Conservation (phyloP, 805 yeast genomes). For the Candida coquimbonensis region DNA sequence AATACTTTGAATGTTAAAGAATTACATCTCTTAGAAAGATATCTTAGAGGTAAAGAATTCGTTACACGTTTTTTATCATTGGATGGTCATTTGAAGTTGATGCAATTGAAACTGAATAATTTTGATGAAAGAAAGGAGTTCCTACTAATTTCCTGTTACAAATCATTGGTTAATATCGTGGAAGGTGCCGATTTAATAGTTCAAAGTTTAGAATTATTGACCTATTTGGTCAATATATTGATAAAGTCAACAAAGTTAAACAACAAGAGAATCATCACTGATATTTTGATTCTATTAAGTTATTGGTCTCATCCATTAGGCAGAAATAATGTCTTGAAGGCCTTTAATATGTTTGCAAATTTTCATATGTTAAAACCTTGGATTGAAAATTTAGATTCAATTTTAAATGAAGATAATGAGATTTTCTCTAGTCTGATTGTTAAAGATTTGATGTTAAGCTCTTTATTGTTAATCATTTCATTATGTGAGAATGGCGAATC, state of each 20-base stretch:
- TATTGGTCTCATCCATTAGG: constrained; percentile 25
- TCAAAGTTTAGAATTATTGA: constrained; percentile 17
- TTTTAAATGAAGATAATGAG: constrained; percentile 12
- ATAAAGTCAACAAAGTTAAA: constrained; percentile 43
- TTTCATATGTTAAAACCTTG: constrained; percentile 17
- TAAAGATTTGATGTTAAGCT: constrained; percentile 16
- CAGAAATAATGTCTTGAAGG: constrained; percentile 22
- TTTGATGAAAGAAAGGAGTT: constrained; percentile 46
- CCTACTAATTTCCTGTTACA: constrained; percentile 42
- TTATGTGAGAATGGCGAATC: constrained; percentile 21
- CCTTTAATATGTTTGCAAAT: constrained; percentile 14
- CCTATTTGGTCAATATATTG: constrained; percentile 36
- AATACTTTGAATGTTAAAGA: constrained; percentile 12
- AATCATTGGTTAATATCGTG: constrained; percentile 35
- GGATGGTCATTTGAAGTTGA: constrained; percentile 45
- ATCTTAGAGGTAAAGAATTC: constrained; percentile 20
- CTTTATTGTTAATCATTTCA: constrained; percentile 17
- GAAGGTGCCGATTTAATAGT: constrained; percentile 21
- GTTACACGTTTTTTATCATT: constrained; percentile 34
- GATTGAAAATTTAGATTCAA: constrained; percentile 10
- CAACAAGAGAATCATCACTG: constrained; percentile 50
- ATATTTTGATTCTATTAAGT: constrained; percentile 33
- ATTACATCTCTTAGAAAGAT: constrained; percentile 20
- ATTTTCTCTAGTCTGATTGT: constrained; percentile 14
- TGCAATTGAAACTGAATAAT: constrained; percentile 37